A percentile compares a stretch with the other conserved stretches of the same genome.
Evolutionary conservation across 345 rosid genomes (phyloP).

Genomic region (Nasturtium officinale): DNA sequence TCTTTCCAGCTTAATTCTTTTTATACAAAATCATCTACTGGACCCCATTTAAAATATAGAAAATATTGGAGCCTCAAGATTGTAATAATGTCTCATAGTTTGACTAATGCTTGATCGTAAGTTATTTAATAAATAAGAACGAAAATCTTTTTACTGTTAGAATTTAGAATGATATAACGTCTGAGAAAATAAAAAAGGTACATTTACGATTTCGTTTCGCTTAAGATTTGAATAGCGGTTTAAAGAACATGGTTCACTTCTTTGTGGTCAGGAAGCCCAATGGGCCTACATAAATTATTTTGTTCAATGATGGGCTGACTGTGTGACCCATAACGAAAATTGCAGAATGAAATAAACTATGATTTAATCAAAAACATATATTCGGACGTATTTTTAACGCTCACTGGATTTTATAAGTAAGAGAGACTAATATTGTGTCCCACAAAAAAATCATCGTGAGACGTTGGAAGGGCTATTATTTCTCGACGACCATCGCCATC

Average conservation of each 20-base stretch:
- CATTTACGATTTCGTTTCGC: constrained; percentile 20
- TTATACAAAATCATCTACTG: background rate
- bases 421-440: background rate
- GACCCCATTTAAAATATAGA: background rate
- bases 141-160: background rate
- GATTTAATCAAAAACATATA: constrained; percentile 5
- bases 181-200: background rate
- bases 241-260: background rate
- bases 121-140: background rate
- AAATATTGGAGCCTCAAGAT: constrained; percentile 31
- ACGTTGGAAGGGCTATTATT: constrained; percentile 14
- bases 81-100: constrained; percentile 25
- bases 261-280: background rate
- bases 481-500: constrained; percentile 33
- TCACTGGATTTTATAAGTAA: constrained; percentile 28
- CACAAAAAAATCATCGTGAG: constrained; percentile 17
- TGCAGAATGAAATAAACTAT: background rate
- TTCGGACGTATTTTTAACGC: constrained; percentile 47
- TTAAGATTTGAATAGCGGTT: background rate
- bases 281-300: background rate
- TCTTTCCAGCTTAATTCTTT: background rate
- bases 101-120: constrained; percentile 2
- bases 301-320: constrained; percentile 13
- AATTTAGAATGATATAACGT: background rate
- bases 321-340: constrained; percentile 5